Evolutionary conservation across 192 early-diverging fungal species (phyloP).

Genomic region (Coemansia sp.): DNA sequence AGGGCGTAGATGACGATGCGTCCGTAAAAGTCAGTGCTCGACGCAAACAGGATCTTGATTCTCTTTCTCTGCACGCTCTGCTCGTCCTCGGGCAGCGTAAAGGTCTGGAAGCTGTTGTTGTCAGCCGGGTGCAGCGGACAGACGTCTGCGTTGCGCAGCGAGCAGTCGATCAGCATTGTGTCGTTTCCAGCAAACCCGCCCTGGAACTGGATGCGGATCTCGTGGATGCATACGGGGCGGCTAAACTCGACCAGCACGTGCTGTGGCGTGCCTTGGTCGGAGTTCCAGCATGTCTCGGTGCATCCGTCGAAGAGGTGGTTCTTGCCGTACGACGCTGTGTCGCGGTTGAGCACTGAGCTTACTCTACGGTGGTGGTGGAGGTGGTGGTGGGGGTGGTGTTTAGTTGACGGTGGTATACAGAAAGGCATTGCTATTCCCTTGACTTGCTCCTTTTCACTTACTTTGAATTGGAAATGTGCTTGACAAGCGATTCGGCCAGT

Average conservation of each 20-base stretch:
- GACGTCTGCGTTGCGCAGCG: slow-evolving; percentile 30
- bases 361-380: slow-evolving; percentile 67
- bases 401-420: background rate
- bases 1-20: slow-evolving; percentile 78
- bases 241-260: slow-evolving; percentile 72
- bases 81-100: slow-evolving; percentile 31
- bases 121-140: slow-evolving; percentile 74
- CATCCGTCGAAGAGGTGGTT: slow-evolving; percentile 76
- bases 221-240: slow-evolving; percentile 39
- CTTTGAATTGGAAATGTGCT: slow-evolving; percentile 26
- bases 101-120: slow-evolving; percentile 66
- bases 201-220: slow-evolving; percentile 74
- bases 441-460: background rate
- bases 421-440: no score
- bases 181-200: slow-evolving; percentile 86
- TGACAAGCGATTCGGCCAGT: slow-evolving; percentile 2
- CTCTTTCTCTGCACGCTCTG: slow-evolving; percentile 21
- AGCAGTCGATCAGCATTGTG: slow-evolving; percentile 58
- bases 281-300: slow-evolving; percentile 94
- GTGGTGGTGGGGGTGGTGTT: background rate
- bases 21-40: slow-evolving; percentile 86
- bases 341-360: slow-evolving; percentile 85
- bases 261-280: slow-evolving; percentile 82
- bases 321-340: slow-evolving; percentile 77
- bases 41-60: slow-evolving; percentile 67